A percentile compares a stretch with the other conserved stretches of the same genome.
Conservation (phyloP, 2,329 filamentous ascomycete genomes). For the Fusarium setosum region DNA sequence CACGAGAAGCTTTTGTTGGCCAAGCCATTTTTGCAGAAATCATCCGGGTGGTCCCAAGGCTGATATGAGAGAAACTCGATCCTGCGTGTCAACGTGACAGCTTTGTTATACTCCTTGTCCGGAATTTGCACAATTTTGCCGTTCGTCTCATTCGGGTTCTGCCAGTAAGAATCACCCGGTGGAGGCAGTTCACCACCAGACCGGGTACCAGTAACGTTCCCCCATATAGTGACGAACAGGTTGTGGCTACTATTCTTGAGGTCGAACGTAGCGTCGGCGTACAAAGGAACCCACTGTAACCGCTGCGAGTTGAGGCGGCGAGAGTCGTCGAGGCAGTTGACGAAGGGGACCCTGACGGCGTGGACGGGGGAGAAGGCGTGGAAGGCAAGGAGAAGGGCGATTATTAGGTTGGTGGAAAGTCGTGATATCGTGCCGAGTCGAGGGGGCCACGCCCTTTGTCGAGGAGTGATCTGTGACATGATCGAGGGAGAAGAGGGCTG, state of each 20-base stretch:
- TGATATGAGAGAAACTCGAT: conserved; percentile 83
- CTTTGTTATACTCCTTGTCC: conserved; percentile 62
- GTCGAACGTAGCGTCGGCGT: conserved; percentile 81
- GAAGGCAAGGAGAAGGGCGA: conserved; percentile 52
- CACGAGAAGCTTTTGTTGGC: conserved; percentile 71
- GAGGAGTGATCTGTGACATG: conserved; percentile 30
- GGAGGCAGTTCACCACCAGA: conserved; percentile 68
- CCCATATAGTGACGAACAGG: conserved; percentile 84
- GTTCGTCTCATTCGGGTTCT: conserved; percentile 65
- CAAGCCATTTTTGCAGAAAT: conserved; percentile 75
- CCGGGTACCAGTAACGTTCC: conserved; percentile 86
- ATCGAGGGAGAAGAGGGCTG: conserved; percentile 14
- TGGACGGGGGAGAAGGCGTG: conserved; percentile 56
- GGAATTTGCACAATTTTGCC: conserved; percentile 83
- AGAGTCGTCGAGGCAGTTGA: conserved; percentile 81
- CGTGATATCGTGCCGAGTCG: conserved; percentile 29
- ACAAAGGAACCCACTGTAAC: conserved; percentile 84
- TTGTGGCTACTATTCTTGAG: conserved; percentile 68
- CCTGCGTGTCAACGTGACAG: conserved; percentile 78
- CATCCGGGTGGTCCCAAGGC: conserved; percentile 65
- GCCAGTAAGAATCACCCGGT: conserved; percentile 70
- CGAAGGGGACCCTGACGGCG: conserved; percentile 79
- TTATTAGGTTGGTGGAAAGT: conserved; percentile 43
- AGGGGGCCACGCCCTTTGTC: conserved; percentile 25
- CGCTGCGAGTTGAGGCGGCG: conserved; percentile 65